A percentile compares a stretch with the other conserved stretches of the same genome.
These are phyloP conservation scores for Nymphaea colorata DNA, from an alignment of 164 flowering plant species.

Conservation along the genomic window DNA sequence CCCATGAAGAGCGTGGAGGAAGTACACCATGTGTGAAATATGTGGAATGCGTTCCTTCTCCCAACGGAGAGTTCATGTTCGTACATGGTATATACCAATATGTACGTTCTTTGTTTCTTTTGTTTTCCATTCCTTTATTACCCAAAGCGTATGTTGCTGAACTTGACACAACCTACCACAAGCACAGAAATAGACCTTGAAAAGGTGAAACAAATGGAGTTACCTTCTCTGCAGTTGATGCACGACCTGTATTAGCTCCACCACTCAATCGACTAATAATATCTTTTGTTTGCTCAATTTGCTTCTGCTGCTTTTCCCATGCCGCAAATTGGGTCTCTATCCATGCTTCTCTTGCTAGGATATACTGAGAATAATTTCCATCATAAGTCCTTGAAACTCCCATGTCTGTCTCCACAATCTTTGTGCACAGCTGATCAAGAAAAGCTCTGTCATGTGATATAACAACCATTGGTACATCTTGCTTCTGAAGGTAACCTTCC, in stretches of 20 bases:
- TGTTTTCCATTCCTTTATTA: too few relatives aligned
- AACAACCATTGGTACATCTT: slow-evolving; percentile 92
- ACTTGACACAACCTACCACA: too few relatives aligned
- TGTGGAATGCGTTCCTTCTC: too few relatives aligned
- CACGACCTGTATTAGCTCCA: slow-evolving; percentile 95
- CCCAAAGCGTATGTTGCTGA: too few relatives aligned
- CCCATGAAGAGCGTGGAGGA: too few relatives aligned
- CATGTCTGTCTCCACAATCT: slow-evolving; percentile 98
- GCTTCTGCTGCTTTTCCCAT: slow-evolving; percentile 98
- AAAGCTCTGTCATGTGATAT: slow-evolving; percentile 99
- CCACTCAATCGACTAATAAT: slow-evolving; percentile 74
- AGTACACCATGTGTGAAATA: too few relatives aligned
- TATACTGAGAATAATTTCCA: slow-evolving; percentile 86
- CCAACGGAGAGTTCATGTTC: too few relatives aligned
- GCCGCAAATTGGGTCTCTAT: slow-evolving; percentile 82
- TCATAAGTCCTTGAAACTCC: slow-evolving; percentile 82
- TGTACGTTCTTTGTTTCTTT: too few relatives aligned
- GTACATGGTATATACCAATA: too few relatives aligned
- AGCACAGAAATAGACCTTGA: neutral
- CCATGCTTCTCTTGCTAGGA: slow-evolving; percentile 74
- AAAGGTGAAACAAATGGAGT: neutral
- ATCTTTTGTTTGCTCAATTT: slow-evolving; percentile 74
- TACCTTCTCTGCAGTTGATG: slow-evolving; percentile 97
- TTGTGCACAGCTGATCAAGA: slow-evolving; percentile 93
- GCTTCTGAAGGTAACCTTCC: slow-evolving; percentile 79